Percentiles rank a stretch among this genome's conserved stretches.
Evolutionary conservation across 1,139 yeast genomes (phyloP).

Genomic region (Protomyces arabidopsidicola): DNA sequence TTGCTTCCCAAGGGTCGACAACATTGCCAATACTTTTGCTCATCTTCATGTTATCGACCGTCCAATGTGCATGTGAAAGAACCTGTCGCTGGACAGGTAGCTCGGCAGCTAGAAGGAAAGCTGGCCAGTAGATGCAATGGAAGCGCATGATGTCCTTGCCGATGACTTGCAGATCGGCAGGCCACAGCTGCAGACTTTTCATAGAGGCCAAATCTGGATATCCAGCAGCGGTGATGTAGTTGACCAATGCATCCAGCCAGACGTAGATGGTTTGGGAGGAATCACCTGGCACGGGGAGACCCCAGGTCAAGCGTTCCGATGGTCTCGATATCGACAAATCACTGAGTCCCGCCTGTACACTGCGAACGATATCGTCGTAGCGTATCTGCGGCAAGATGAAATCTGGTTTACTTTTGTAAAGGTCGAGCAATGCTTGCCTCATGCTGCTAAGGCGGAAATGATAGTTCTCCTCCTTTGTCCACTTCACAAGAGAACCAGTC

Average conservation of each 20-base stretch:
- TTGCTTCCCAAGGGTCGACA: slow-evolving; percentile 75
- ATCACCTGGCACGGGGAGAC: slow-evolving; percentile 82
- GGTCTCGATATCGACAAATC: slow-evolving; percentile 89
- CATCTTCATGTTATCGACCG: slow-evolving; percentile 85
- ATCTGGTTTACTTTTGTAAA: slow-evolving; percentile 45
- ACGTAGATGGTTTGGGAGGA: slow-evolving; percentile 76
- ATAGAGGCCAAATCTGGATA: slow-evolving; percentile 46
- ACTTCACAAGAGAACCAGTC: slow-evolving; percentile 68
- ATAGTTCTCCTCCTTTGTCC: slow-evolving; percentile 77
- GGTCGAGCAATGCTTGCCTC: slow-evolving; percentile 51
- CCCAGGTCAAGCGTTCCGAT: slow-evolving; percentile 73
- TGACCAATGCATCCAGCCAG: slow-evolving; percentile 93
- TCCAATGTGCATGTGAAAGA: slow-evolving; percentile 93
- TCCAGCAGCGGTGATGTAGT: slow-evolving; percentile 73
- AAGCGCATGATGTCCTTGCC: slow-evolving; percentile 87
- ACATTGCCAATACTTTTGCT: slow-evolving; percentile 90
- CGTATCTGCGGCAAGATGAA: slow-evolving; percentile 64
- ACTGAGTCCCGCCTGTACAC: slow-evolving; percentile 50
- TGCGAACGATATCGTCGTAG: slow-evolving; percentile 54
- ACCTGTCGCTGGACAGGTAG: slow-evolving; percentile 65
- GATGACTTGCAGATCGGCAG: slow-evolving; percentile 68
- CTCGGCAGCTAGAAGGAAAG: slow-evolving; percentile 77
- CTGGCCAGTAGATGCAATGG: slow-evolving; percentile 94
- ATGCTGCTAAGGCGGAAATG: slow-evolving; percentile 70
- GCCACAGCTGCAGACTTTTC: slow-evolving; percentile 43